These are phyloP conservation scores for Tulasnella calospora DNA, from an alignment of 768 basidiomycete genomes.

Conservation along the genomic window DNA sequence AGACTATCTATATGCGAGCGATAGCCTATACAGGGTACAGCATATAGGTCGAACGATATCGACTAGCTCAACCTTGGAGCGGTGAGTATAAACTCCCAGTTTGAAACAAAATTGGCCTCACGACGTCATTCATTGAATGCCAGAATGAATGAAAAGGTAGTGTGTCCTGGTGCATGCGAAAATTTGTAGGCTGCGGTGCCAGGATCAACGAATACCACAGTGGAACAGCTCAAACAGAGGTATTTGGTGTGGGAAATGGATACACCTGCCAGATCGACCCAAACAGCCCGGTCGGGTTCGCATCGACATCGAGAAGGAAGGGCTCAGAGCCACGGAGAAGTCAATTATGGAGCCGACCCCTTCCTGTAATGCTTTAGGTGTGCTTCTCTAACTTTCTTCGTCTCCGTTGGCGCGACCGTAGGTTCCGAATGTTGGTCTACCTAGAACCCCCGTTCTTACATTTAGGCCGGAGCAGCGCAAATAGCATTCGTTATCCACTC, in stretches of 20 bases:
- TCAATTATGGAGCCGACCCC: neutral
- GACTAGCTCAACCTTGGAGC: too few species aligned
- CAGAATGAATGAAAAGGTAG: too few species aligned
- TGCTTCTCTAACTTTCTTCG: neutral
- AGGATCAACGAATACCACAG: too few species aligned
- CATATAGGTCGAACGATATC: slow-evolving; percentile 6
- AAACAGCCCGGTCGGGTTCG: neutral
- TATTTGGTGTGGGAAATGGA: too few species aligned
- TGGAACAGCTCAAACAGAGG: too few species aligned
- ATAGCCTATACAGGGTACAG: slow-evolving; percentile 10
- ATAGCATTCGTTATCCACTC: neutral
- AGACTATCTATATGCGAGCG: slow-evolving; percentile 4
- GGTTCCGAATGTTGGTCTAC: neutral
- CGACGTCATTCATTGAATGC: too few species aligned
- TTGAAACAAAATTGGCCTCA: too few species aligned
- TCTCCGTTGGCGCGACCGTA: neutral
- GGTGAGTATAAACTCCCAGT: too few species aligned
- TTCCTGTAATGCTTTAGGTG: neutral
- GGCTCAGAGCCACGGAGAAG: too few species aligned
- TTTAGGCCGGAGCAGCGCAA: neutral
- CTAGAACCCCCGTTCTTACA: neutral
- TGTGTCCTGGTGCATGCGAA: too few species aligned
- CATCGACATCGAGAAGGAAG: neutral
- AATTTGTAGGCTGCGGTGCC: too few species aligned
- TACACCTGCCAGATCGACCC: too few species aligned